phyloP scores from a whole-genome alignment of 75 land plant species.

The Cryptomeria japonica region DNA sequence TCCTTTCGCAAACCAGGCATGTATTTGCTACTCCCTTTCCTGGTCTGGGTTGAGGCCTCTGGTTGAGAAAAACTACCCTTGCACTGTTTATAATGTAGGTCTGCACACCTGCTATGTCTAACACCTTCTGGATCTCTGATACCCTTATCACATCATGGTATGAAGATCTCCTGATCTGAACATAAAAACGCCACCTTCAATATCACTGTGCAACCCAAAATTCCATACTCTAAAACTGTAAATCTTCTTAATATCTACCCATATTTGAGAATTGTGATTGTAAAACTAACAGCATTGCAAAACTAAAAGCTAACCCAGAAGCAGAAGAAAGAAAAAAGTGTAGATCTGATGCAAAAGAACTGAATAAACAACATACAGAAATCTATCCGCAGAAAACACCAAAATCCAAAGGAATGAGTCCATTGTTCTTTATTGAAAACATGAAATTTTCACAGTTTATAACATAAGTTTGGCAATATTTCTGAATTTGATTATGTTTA shows the following conservation, averaged over 20 bases:
- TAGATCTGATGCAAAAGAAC: background rate
- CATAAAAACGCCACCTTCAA: background rate
- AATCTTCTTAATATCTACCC: background rate
- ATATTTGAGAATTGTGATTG: background rate
- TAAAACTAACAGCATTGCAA: background rate
- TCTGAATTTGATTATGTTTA: too few relatives aligned
- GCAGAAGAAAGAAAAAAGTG: background rate
- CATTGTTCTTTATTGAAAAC: background rate
- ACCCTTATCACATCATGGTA: constrained; percentile 45
- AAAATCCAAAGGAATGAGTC: background rate
- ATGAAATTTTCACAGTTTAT: too few relatives aligned
- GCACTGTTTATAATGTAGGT: constrained; percentile 46
- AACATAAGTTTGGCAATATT: too few relatives aligned
- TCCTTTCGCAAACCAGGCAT: constrained; percentile 33
- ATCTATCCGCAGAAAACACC: background rate
- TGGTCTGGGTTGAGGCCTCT: constrained; percentile 37
- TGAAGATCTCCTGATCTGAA: constrained; percentile 41
- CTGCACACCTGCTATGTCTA: constrained; percentile 36
- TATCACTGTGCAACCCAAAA: background rate
- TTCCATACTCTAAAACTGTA: background rate
- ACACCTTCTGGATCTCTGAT: constrained; percentile 37
- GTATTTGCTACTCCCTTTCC: constrained; percentile 30
- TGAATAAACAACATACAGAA: background rate
- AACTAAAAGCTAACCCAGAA: background rate
- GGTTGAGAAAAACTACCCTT: constrained; percentile 34